Conservation (phyloP, 2,329 filamentous ascomycete genomes). For the Ramichloridium luteum region DNA sequence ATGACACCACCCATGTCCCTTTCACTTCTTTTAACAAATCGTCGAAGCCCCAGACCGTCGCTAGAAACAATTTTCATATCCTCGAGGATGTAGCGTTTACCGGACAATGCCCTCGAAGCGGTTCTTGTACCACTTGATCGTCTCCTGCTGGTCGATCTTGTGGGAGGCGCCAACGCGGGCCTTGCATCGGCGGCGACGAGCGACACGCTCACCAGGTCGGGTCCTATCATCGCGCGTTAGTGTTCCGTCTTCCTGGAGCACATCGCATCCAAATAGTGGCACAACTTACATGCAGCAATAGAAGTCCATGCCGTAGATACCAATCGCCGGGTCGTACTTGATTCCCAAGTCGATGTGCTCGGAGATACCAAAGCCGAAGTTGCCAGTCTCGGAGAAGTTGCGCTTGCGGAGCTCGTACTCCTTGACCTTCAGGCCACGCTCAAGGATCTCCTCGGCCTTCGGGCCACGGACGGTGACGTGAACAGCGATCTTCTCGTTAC, state of each 20-base stretch:
- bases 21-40: too few relatives aligned
- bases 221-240: conserved; percentile 45
- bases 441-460: conserved; percentile 99
- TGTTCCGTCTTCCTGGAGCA: too few relatives aligned
- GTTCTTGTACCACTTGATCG: conserved; percentile 93
- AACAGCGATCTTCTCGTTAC: conserved; percentile 99
- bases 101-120: conserved; percentile 98
- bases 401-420: conserved; percentile 99
- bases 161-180: conserved; percentile 74
- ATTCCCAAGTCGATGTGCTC: conserved; percentile 99
- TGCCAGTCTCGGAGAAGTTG: conserved; percentile 99
- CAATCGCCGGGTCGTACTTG: conserved; percentile 98
- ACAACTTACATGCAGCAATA: conserved; percentile 91
- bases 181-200: conserved; percentile 85
- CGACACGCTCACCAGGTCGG: conserved; percentile 94
- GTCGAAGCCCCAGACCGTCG: too few relatives aligned
- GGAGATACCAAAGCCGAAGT: conserved; percentile 99
- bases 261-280: too few relatives aligned
- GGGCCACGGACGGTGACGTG: conserved; percentile 99
- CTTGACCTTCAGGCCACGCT: conserved; percentile 99
- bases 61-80: too few relatives aligned
- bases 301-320: conserved; percentile 99
- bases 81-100: too few relatives aligned
- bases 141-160: conserved; percentile 90
- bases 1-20: too few relatives aligned